A percentile compares a stretch with the other conserved stretches of the same genome.
Conservation (phyloP, 1,139 yeast genomes). For the Dujonia santamariae region DNA sequence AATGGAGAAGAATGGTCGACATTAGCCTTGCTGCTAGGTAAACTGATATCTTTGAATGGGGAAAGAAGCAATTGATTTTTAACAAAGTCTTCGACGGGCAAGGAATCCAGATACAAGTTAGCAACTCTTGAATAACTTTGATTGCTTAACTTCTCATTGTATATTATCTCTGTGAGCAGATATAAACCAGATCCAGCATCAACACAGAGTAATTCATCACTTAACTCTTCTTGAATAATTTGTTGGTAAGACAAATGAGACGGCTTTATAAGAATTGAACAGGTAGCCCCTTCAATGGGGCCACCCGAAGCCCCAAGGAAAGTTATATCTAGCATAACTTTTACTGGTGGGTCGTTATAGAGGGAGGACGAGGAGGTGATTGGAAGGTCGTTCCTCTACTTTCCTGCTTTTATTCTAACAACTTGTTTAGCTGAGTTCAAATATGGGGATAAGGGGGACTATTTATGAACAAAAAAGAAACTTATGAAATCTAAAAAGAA, state of each 20-base stretch:
- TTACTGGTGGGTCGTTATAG: background rate
- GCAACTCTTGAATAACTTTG: slow-evolving; percentile 15
- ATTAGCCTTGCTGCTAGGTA: background rate
- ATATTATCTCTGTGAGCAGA: slow-evolving; percentile 51
- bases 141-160: slow-evolving; percentile 16
- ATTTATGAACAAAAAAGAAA: background rate
- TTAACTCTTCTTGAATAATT: slow-evolving; percentile 23
- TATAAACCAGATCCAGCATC: slow-evolving; percentile 82
- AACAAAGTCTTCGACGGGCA: slow-evolving; percentile 17
- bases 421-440: background rate
- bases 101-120: slow-evolving; percentile 26
- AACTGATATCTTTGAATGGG: slow-evolving; percentile 27
- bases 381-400: background rate
- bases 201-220: slow-evolving; percentile 50
- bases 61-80: slow-evolving; percentile 16
- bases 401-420: background rate
- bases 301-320: slow-evolving; percentile 79
- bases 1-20: slow-evolving; percentile 5
- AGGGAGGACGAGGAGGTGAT: background rate
- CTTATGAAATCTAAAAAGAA: background rate
- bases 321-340: slow-evolving; percentile 43
- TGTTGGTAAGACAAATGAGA: slow-evolving; percentile 33
- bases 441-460: background rate
- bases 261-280: slow-evolving; percentile 66
- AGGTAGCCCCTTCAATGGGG: slow-evolving; percentile 65